These are phyloP conservation scores for Komagataella ulmi DNA, from an alignment of 805 yeast genomes.

Conservation along the genomic window DNA sequence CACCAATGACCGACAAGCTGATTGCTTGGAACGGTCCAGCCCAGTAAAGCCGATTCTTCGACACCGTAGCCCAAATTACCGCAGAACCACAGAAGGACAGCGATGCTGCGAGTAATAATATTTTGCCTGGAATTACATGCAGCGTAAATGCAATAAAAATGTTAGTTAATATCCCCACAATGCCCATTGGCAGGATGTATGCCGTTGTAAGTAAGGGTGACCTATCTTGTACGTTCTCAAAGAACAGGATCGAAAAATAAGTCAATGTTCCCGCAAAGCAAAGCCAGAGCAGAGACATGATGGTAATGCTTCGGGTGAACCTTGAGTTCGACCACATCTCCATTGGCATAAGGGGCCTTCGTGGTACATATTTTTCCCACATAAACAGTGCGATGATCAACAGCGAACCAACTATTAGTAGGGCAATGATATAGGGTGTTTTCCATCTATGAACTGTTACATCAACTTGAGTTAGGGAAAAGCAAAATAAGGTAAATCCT, in stretches of 20 bases:
- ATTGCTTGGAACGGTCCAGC: constrained; percentile 32
- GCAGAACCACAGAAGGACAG: constrained; percentile 21
- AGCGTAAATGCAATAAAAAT: constrained; percentile 30
- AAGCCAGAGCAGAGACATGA: constrained; percentile 26
- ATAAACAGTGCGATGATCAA: constrained; percentile 19
- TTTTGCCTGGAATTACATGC: constrained; percentile 27
- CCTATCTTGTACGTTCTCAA: constrained; percentile 23
- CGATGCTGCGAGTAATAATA: constrained; percentile 21
- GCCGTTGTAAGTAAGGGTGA: constrained; percentile 28
- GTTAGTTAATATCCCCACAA: constrained; percentile 27
- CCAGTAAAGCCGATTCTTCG: constrained; percentile 23
- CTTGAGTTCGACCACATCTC: constrained; percentile 23
- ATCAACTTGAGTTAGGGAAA: constrained; percentile 29
- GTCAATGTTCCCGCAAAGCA: constrained; percentile 24
- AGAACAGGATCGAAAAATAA: constrained; percentile 27
- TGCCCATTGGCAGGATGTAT: constrained; percentile 27
- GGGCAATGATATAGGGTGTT: constrained; percentile 31
- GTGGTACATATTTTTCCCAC: constrained; percentile 25
- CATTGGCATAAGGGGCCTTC: constrained; percentile 35
- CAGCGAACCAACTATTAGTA: constrained; percentile 23
- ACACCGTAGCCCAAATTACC: constrained; percentile 28
- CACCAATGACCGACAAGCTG: constrained; percentile 27
- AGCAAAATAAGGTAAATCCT: constrained; percentile 27
- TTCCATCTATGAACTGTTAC: constrained; percentile 27
- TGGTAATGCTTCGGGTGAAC: constrained; percentile 24